phyloP scores from a whole-genome alignment of 805 yeast genomes.

The Ogataea zsoltii region DNA sequence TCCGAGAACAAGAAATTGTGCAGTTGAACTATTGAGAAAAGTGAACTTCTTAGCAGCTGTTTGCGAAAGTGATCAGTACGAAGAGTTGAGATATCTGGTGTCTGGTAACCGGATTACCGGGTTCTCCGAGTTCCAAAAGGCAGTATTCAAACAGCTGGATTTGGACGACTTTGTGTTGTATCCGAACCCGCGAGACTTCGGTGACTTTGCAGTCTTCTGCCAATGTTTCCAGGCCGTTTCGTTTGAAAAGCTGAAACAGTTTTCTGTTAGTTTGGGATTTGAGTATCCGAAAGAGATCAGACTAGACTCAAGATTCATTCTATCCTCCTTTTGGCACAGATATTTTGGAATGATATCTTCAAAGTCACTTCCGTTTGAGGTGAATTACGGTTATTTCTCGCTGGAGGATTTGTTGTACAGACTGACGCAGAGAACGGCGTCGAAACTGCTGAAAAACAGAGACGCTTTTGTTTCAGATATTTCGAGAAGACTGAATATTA shows the following conservation, averaged over 20 bases:
- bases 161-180: constrained; percentile 2
- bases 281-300: constrained; percentile 7
- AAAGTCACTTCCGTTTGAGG: too few relatives aligned
- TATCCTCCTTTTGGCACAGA: constrained; percentile 19
- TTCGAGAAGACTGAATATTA: constrained; percentile 3
- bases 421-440: neutral
- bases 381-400: neutral
- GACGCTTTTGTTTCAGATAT: neutral
- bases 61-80: neutral
- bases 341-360: too few relatives aligned
- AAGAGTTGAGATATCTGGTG: constrained; percentile 5
- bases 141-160: constrained; percentile 2
- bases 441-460: neutral
- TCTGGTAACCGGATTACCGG: neutral
- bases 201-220: constrained; percentile 2
- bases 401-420: constrained; percentile 12
- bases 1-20: constrained; percentile 41
- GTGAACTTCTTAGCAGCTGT: constrained; percentile 23
- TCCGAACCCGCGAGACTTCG: constrained; percentile 8
- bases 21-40: constrained; percentile 34
- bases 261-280: constrained; percentile 5
- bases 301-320: constrained; percentile 11
- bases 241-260: constrained; percentile 1
- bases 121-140: constrained; percentile 1
- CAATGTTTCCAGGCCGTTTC: neutral